Evolutionary conservation across 768 basidiomycete species (phyloP), one percentile per base, ranked within the genome.

Genomic region (Hygrophorus russula): DNA sequence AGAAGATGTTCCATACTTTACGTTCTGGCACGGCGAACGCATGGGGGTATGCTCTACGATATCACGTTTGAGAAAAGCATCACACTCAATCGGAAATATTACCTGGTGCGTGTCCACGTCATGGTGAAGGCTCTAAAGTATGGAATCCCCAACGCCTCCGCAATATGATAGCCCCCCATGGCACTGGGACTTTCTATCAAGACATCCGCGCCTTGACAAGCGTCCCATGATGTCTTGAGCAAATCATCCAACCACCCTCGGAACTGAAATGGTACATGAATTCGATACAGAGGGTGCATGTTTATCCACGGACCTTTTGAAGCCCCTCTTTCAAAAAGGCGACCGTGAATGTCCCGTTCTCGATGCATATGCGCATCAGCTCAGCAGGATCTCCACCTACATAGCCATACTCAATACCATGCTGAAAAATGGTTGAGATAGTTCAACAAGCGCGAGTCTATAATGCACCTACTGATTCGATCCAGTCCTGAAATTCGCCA

Each of bases 311-410:
- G 46, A 88, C 91, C 76, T 91, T 96, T 48, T 76, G 68, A 30
- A 98, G 59, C 9, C 80, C 83, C 57, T 99, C 96, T 59, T 83
- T 92, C 59, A 97, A 64, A 63, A 98, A 98, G 0, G 91, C 79
- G 30, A 98, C 83, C 0, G 94, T 96, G 57, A 97, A 99, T 45
- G 83, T 96, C 48, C 96, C 96, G 61, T 99, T 97, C 62, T 97
- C 94, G 28, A 98, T 83, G 59, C 93, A 98, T 50, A 99, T 90
- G 41, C 88, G 76, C 92, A 98, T 93, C 33, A 99, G 67, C 60
- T 98, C 94, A 1, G 96, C 93, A 8, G 94, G 94, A 61, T 98
- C 96, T 19, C 94, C 94, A 9, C 96, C 94, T 34, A 98, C 92
- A 50, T 76, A 83, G 9, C 84, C 84, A 59, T 85, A 97, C 56